These are phyloP conservation scores for Helichrysum umbraculigerum DNA, from an alignment of 129 eudicot species.

Conservation along the genomic window DNA sequence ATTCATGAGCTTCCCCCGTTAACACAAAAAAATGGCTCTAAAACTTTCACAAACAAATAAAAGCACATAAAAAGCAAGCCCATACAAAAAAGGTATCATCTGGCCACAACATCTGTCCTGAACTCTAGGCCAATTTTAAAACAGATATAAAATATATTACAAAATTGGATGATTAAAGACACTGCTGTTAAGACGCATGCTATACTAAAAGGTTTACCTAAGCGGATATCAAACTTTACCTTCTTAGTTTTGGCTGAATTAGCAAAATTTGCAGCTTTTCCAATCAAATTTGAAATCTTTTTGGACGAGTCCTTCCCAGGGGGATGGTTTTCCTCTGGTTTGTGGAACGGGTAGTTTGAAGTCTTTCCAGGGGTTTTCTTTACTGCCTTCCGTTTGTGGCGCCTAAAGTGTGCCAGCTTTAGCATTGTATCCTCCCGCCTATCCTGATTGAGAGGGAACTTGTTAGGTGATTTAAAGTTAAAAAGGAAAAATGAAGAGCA, in stretches of 20 bases:
- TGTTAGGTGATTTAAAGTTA: conserved; percentile 12
- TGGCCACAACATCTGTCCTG: conserved; percentile 8
- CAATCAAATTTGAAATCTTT: conserved; percentile 78
- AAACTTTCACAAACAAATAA: conserved; percentile 15
- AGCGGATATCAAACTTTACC: conserved; percentile 39
- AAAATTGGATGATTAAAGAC: conserved; percentile 19
- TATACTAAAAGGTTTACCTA: background rate
- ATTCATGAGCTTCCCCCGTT: conserved; percentile 17
- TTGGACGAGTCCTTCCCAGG: conserved; percentile 86
- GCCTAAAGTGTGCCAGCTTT: conserved; percentile 83
- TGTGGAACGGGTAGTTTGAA: conserved; percentile 71
- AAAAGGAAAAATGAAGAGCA: background rate
- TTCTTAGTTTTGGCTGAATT: conserved; percentile 80
- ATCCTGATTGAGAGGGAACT: conserved; percentile 51
- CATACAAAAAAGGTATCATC: background rate
- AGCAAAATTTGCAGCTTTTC: conserved; percentile 84
- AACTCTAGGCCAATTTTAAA: conserved; percentile 5
- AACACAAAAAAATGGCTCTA: background rate
- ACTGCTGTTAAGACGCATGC: background rate
- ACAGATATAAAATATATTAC: background rate
- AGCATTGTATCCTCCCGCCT: conserved; percentile 89
- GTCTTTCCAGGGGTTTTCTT: conserved; percentile 79
- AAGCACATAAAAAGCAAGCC: background rate
- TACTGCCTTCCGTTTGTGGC: conserved; percentile 84
- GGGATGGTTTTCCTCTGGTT: conserved; percentile 95